Evolutionary conservation across 306 rosid genomes (phyloP), one percentile per base, ranked within the genome.

Genomic region (Phaseolus lunatus): DNA sequence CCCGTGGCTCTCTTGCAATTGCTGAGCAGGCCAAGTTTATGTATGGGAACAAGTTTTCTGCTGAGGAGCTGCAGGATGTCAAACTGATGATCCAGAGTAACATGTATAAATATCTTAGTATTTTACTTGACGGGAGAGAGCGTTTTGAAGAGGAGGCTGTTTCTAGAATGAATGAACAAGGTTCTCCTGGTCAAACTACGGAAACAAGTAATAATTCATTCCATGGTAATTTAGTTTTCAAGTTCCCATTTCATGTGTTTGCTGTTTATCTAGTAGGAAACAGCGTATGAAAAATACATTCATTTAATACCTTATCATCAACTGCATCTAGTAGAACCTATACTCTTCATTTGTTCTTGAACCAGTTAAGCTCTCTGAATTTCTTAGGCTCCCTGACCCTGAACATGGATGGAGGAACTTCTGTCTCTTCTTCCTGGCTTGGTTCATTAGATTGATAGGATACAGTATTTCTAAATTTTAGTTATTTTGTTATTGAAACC

Each of bases 11-110:
- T 77, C 78, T 80, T 82, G 69, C 37, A 70, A 78, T 80, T 48
- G 63, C 43, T 76, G 80, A 43, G 82, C 88, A 96, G 99, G 99
- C 98, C 69, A 92, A 96, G 72, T 91, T 88, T 83, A 78, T 96
- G 86, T 91, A 96, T 48, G 97, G 98, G 80, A 91, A 90, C 89
- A 89, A 37, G 54, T 96, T 91, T 81, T 81, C 81, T 71, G 82
- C 57, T 54, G 97, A 92, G 87, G 99, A 96, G 75, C 77, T 86
- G 65, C 89, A 83, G 83, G 97, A 93, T 59, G 85, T 92, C 58
- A 92, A 96, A 86, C 80, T 91, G 85, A 96, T 96, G 99, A 92
- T 96, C 78, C 96, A 96, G 79, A 96, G 98, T 83, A 92, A 91
- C 82, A 86, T 96, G 94, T 96, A 96, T 83, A 96, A 85, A 82